These are phyloP conservation scores for Neobulgaria alba DNA, from an alignment of 2,329 filamentous ascomycete genomes.

Conservation along the genomic window DNA sequence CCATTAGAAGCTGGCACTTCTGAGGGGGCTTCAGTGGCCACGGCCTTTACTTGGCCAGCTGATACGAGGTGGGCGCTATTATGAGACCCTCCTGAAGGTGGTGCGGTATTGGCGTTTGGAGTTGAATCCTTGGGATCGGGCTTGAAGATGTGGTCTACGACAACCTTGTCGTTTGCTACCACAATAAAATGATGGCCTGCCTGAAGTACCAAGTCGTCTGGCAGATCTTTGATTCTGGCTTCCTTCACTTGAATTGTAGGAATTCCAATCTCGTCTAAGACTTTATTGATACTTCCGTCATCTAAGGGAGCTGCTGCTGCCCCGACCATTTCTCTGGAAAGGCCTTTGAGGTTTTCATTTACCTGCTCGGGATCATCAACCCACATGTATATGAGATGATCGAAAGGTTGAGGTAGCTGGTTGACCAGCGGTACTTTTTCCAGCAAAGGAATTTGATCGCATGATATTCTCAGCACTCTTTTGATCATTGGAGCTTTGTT, in stretches of 20 bases:
- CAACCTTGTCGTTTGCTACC: slow-evolving; percentile 1
- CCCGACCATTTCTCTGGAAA: too few relatives aligned
- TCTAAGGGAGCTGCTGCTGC: slow-evolving; percentile 1
- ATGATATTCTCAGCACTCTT: neutral
- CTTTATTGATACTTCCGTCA: neutral
- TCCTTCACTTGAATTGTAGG: slow-evolving; percentile 1
- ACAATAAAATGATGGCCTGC: slow-evolving; percentile 8
- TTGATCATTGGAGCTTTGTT: neutral
- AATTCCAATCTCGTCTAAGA: neutral
- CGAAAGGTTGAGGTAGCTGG: slow-evolving; percentile 3
- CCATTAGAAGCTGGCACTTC: slow-evolving; percentile 4
- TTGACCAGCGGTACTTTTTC: slow-evolving; percentile 2
- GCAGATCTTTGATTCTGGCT: too few relatives aligned
- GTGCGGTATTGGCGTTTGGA: neutral
- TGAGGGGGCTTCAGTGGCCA: neutral
- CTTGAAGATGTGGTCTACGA: slow-evolving; percentile 6
- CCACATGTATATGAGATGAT: slow-evolving; percentile 4
- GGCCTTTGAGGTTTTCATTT: slow-evolving; percentile 1
- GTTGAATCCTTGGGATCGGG: neutral
- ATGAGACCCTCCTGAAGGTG: neutral
- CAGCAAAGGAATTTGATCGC: slow-evolving; percentile 1
- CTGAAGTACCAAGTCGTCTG: neutral
- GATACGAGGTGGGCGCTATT: neutral
- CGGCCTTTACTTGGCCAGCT: neutral
- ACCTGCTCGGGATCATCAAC: too few relatives aligned